Conservation (phyloP, 1,139 yeast species). For the Saccharomyces hybrid region DNA sequence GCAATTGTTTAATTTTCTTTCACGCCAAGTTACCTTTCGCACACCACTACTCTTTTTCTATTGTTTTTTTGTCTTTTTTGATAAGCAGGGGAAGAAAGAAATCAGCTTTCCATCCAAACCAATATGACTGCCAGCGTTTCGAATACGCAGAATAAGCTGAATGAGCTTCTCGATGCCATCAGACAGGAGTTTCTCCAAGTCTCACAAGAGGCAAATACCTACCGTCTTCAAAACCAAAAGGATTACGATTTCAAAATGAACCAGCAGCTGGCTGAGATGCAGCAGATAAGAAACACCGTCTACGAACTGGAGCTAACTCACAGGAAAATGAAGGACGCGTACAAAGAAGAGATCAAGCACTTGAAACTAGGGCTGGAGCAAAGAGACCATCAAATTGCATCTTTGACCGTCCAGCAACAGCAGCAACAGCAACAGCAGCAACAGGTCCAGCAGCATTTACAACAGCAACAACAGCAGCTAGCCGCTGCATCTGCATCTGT, state of each 20-base stretch:
- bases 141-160: constrained; percentile 15
- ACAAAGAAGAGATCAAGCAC: constrained; percentile 85
- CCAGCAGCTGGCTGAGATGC: constrained; percentile 92
- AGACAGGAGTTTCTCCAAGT: constrained; percentile 87
- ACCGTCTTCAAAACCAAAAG: constrained; percentile 78
- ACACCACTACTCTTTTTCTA: not conserved
- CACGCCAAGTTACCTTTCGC: constrained; percentile 1
- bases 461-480: constrained; percentile 11
- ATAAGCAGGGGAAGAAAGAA: not conserved
- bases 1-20: not conserved
- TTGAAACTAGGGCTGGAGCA: constrained; percentile 80
- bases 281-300: constrained; percentile 88
- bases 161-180: constrained; percentile 82
- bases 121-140: constrained; percentile 1
- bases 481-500: not conserved
- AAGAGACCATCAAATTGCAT: constrained; percentile 53
- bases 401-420: constrained; percentile 32
- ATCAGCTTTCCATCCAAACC: not conserved
- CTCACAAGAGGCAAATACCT: constrained; percentile 77
- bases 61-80: not conserved
- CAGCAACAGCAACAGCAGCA: constrained; percentile 31
- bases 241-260: constrained; percentile 85
- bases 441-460: constrained; percentile 6
- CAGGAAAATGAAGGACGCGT: constrained; percentile 89
- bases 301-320: constrained; percentile 93